phyloP scores from a whole-genome alignment of 225 moss, liverwort and hornwort genomes.

The Polytrichum formosum region DNA sequence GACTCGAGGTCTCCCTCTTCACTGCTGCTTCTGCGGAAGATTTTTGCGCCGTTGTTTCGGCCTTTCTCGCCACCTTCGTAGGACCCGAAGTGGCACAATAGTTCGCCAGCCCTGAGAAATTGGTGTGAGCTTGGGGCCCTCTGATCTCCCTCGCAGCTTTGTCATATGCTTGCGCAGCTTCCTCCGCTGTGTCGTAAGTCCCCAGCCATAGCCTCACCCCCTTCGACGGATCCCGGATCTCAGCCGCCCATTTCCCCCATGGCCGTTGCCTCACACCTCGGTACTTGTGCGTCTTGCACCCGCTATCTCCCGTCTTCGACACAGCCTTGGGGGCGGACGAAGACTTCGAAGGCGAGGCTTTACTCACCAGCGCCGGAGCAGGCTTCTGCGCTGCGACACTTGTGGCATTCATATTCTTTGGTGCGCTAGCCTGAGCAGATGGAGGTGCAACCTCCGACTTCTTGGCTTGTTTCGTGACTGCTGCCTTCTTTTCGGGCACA shows the following conservation, averaged over 20 bases:
- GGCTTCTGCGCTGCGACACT: background rate
- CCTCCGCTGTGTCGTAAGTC: constrained; percentile 51
- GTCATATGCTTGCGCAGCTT: constrained; percentile 51
- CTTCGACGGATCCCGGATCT: constrained; percentile 55
- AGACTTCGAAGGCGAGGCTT: background rate
- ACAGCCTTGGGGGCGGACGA: background rate
- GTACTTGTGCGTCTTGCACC: constrained; percentile 33
- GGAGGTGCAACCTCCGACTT: constrained; percentile 2
- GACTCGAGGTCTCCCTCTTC: constrained; percentile 13
- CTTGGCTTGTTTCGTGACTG: constrained; percentile 15
- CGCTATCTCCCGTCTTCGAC: background rate
- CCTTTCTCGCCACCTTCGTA: background rate
- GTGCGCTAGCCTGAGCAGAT: background rate
- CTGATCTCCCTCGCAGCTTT: constrained; percentile 47
- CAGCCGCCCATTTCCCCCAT: constrained; percentile 61
- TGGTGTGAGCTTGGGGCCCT: constrained; percentile 44
- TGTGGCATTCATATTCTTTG: background rate
- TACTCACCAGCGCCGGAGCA: too few relatives aligned
- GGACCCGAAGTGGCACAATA: background rate
- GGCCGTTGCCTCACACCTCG: constrained; percentile 54
- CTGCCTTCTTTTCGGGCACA: constrained; percentile 29
- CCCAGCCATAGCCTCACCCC: constrained; percentile 53
- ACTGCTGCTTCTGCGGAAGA: background rate
- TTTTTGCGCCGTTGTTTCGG: constrained; percentile 1
- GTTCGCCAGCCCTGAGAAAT: constrained; percentile 13